Conservation (phyloP, 225 moss, liverwort and hornwort species). For the Straminergon stramineum region DNA sequence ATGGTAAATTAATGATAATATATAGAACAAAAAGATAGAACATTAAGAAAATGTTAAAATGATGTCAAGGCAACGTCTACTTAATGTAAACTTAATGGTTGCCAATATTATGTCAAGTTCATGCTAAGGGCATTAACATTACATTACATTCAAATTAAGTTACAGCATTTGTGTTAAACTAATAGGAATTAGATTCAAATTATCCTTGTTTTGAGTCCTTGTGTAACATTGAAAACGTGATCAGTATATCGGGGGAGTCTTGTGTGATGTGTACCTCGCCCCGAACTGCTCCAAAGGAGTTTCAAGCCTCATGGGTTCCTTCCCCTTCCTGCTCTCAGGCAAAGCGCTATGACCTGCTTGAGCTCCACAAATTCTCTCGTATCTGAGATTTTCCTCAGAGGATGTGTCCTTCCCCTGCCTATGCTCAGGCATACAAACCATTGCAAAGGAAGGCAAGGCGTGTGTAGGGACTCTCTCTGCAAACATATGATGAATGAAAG, state of each 20-base stretch:
- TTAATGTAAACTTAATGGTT: not conserved
- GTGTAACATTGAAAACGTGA: not conserved
- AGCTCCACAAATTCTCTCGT: not conserved
- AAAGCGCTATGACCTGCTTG: not conserved
- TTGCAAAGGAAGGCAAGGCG: not conserved
- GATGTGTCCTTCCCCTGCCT: not conserved
- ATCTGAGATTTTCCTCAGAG: not conserved
- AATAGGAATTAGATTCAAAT: too few species aligned
- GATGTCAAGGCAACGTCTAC: not conserved
- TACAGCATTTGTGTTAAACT: not conserved
- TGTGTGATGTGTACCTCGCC: not conserved
- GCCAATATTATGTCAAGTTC: not conserved
- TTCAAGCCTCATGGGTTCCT: conserved; percentile 5
- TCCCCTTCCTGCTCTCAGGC: not conserved
- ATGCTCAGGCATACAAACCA: not conserved
- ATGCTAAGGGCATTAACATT: not conserved
- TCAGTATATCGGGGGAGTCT: not conserved
- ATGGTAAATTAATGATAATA: not conserved
- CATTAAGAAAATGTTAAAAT: not conserved
- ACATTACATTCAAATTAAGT: not conserved
- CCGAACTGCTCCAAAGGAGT: not conserved
- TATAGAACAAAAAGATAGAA: not conserved
- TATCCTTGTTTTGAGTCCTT: not conserved
- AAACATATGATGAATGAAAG: conserved; percentile 12
- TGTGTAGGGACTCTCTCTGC: not conserved